A percentile compares a stretch with the other conserved stretches of the same genome.
Evolutionary conservation across 1,139 yeast genomes (phyloP).

Genomic region (Yamadazyma membranifaciens): DNA sequence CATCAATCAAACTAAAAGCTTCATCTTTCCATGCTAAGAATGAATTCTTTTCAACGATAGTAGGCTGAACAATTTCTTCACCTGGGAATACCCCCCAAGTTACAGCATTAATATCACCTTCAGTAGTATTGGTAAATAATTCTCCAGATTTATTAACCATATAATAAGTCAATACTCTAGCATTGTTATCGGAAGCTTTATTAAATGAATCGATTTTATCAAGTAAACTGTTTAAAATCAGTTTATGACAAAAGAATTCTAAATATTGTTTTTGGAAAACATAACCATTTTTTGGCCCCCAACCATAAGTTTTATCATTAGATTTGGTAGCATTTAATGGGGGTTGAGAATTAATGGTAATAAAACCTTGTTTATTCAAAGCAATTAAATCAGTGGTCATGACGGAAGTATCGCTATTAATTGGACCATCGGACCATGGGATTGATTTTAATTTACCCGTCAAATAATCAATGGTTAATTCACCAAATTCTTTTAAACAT

Average conservation of each 20-base stretch:
- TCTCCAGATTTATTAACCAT: slow-evolving; percentile 68
- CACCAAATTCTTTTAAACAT: slow-evolving; percentile 54
- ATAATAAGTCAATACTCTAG: slow-evolving; percentile 65
- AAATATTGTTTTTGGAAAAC: slow-evolving; percentile 92
- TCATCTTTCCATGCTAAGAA: slow-evolving; percentile 98
- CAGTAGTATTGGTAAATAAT: slow-evolving; percentile 63
- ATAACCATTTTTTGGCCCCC: slow-evolving; percentile 95
- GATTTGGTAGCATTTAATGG: slow-evolving; percentile 80
- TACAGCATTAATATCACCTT: slow-evolving; percentile 85
- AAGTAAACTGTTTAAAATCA: slow-evolving; percentile 40
- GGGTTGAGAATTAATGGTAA: slow-evolving; percentile 95
- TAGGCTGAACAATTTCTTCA: slow-evolving; percentile 86
- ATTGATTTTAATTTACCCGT: slow-evolving; percentile 69
- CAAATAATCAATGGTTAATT: slow-evolving; percentile 63
- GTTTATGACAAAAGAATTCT: slow-evolving; percentile 74
- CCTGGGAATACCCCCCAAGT: slow-evolving; percentile 99
- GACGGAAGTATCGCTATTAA: slow-evolving; percentile 70
- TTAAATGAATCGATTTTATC: slow-evolving; percentile 38
- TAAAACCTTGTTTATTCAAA: slow-evolving; percentile 63
- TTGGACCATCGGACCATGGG: slow-evolving; percentile 95
- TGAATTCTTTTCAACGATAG: slow-evolving; percentile 86
- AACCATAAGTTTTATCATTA: slow-evolving; percentile 71
- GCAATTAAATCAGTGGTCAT: slow-evolving; percentile 60
- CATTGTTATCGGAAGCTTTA: slow-evolving; percentile 38
- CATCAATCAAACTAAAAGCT: slow-evolving; percentile 76